Evolutionary conservation across 78 protist species (phyloP).

Genomic region (Bigelowiella natans): DNA sequence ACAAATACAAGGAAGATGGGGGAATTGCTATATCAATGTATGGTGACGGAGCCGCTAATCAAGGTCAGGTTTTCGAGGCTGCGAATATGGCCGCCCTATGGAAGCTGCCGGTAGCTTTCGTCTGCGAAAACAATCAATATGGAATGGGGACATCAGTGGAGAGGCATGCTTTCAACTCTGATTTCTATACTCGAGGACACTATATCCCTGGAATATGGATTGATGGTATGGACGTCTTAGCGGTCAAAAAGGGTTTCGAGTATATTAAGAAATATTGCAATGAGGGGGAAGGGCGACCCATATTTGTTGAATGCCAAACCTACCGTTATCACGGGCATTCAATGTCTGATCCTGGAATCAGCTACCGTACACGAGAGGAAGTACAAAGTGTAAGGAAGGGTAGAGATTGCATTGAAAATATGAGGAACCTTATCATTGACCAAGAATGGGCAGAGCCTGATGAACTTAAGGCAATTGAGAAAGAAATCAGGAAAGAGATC

Average conservation of each 20-base stretch:
- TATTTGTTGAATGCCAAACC: conserved; percentile 34
- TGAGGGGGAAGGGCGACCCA: conserved; percentile 41
- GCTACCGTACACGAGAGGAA: conserved; percentile 12
- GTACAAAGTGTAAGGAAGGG: not conserved
- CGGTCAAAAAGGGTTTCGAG: conserved; percentile 60
- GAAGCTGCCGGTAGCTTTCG: conserved; percentile 76
- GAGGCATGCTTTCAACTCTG: conserved; percentile 66
- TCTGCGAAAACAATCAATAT: conserved; percentile 85
- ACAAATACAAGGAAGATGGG: conserved; percentile 58
- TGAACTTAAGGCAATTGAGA: not conserved
- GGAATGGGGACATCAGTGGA: conserved; percentile 87
- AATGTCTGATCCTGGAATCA: conserved; percentile 90
- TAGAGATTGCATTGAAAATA: not conserved
- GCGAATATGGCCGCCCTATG: conserved; percentile 85
- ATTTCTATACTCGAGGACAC: conserved; percentile 83
- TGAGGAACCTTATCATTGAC: not conserved
- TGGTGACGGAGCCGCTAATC: conserved; percentile 96
- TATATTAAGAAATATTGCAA: conserved; percentile 43
- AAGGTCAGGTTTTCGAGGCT: conserved; percentile 72
- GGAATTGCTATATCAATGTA: conserved; percentile 57
- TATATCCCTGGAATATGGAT: conserved; percentile 77
- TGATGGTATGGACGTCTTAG: conserved; percentile 85
- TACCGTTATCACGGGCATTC: conserved; percentile 94
- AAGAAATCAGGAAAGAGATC: not conserved
- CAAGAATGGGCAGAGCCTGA: not conserved